phyloP scores from a whole-genome alignment of 2,329 filamentous ascomycete species.

The Tolypocladium guangdongense region DNA sequence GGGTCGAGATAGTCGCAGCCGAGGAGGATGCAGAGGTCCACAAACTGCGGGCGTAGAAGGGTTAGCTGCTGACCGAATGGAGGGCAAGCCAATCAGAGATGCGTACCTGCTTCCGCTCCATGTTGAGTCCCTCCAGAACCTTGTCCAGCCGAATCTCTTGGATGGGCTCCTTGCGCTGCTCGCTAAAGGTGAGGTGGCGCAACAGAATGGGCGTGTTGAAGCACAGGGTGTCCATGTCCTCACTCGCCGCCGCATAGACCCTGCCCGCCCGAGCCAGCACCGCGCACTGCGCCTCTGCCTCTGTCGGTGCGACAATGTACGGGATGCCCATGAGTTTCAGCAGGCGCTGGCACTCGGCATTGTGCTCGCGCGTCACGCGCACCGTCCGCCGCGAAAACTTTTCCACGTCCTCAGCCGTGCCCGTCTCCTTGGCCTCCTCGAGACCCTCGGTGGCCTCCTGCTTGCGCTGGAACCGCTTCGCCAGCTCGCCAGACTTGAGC shows the following conservation, averaged over 20 bases:
- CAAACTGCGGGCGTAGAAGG: slow-evolving; percentile 52
- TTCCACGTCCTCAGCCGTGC: slow-evolving; percentile 93
- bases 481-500: slow-evolving; percentile 92
- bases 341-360: slow-evolving; percentile 82
- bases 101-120: slow-evolving; percentile 73
- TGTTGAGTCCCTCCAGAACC: slow-evolving; percentile 74
- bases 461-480: slow-evolving; percentile 92
- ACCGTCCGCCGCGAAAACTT: slow-evolving; percentile 94
- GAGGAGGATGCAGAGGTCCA: slow-evolving; percentile 93
- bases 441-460: slow-evolving; percentile 80
- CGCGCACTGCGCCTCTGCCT: slow-evolving; percentile 95
- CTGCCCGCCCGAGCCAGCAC: slow-evolving; percentile 82
- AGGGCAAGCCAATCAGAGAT: background rate
- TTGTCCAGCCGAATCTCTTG: slow-evolving; percentile 86
- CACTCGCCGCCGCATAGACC: slow-evolving; percentile 91
- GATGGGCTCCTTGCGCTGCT: slow-evolving; percentile 95
- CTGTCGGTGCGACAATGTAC: slow-evolving; percentile 88
- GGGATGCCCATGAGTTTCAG: slow-evolving; percentile 94
- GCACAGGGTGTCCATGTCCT: slow-evolving; percentile 98
- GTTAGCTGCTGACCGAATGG: background rate
- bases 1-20: slow-evolving; percentile 97
- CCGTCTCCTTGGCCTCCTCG: slow-evolving; percentile 94
- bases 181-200: slow-evolving; percentile 89
- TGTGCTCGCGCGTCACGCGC: slow-evolving; percentile 91
- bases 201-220: slow-evolving; percentile 88